These are phyloP conservation scores for Nemania sp. DNA, from an alignment of 2,329 filamentous ascomycete species.

Conservation along the genomic window DNA sequence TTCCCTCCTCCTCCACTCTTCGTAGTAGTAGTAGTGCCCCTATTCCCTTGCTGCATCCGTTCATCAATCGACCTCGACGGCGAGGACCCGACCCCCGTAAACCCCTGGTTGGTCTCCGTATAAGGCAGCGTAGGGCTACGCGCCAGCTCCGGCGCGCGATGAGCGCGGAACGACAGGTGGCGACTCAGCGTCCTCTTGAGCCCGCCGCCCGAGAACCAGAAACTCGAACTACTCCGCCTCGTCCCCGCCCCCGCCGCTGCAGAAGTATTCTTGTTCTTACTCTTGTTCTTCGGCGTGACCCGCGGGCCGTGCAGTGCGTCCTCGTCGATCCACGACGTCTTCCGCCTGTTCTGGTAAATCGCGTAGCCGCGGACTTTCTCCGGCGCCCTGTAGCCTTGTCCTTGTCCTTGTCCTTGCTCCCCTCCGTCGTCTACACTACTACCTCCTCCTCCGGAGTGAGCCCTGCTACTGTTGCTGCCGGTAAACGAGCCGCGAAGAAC, in stretches of 20 bases:
- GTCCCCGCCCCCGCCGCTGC: too few species aligned
- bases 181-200: constrained; percentile 32
- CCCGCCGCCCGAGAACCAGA: constrained; percentile 29
- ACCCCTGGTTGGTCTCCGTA: constrained; percentile 21
- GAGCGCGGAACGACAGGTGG: constrained; percentile 30
- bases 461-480: too few species aligned
- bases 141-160: constrained; percentile 24
- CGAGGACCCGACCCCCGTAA: background rate
- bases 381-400: constrained; percentile 16
- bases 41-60: background rate
- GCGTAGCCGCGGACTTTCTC: constrained; percentile 36
- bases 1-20: too few species aligned
- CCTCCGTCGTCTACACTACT: background rate
- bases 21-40: too few species aligned
- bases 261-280: constrained; percentile 22
- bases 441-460: constrained; percentile 9
- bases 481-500: too few species aligned
- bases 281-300: constrained; percentile 37
- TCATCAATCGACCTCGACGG: background rate
- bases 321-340: constrained; percentile 53
- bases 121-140: constrained; percentile 38
- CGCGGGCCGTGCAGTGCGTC: constrained; percentile 54
- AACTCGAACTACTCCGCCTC: too few species aligned
- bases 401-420: background rate
- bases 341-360: constrained; percentile 35